Conservation (phyloP, 2,329 filamentous ascomycete species). For the Ceratocystiopsis minuta region DNA sequence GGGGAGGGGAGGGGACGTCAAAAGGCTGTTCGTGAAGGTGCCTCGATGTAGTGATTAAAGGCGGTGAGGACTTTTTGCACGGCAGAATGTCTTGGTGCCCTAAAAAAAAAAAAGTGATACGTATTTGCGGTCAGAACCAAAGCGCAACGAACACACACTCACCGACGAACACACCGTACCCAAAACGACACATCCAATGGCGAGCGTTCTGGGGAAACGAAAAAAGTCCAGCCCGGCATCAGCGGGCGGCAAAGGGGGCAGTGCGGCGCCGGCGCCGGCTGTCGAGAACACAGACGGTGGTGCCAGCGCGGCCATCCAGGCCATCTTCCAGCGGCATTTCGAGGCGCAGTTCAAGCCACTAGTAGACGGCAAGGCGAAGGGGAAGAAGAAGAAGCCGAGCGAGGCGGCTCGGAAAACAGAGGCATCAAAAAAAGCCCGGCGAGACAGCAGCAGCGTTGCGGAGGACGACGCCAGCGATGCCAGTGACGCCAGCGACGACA, state of each 20-base stretch:
- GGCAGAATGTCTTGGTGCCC: too few species aligned
- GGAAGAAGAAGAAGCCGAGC: conserved; percentile 17
- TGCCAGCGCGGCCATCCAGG: conserved; percentile 39
- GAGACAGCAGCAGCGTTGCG: background rate
- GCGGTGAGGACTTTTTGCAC: too few species aligned
- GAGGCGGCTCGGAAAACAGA: conserved; percentile 13
- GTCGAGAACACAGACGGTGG: conserved; percentile 15
- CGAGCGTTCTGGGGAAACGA: conserved; percentile 30
- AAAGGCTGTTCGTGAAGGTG: too few species aligned
- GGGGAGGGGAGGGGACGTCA: background rate
- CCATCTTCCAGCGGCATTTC: conserved; percentile 68
- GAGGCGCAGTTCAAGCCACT: conserved; percentile 75
- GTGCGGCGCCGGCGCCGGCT: too few species aligned
- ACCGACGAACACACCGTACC: background rate
- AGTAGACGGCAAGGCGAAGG: conserved; percentile 13
- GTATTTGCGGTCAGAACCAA: too few species aligned
- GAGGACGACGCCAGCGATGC: conserved; percentile 11
- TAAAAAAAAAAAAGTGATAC: too few species aligned
- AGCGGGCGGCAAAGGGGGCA: conserved; percentile 22
- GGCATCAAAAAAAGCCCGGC: conserved; percentile 2
- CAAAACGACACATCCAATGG: conserved; percentile 21
- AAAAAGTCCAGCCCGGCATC: conserved; percentile 15
- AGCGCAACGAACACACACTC: background rate
- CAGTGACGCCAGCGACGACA: conserved; percentile 7
- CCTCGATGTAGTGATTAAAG: too few species aligned